Evolutionary conservation across 2,329 filamentous ascomycete genomes (phyloP).

Genomic region (Botrytis fabae): DNA sequence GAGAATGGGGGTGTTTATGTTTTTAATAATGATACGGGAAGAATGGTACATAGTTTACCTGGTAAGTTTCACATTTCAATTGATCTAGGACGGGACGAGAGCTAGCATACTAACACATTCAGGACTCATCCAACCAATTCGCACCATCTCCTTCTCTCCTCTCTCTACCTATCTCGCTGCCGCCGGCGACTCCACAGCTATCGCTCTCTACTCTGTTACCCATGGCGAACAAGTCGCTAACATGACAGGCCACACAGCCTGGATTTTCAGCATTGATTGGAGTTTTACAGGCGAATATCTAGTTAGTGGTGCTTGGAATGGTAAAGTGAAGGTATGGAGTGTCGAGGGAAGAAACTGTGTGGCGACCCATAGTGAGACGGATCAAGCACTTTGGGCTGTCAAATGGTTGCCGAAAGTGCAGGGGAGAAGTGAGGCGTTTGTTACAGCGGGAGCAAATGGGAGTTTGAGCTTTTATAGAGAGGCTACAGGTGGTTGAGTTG

Average conservation of each 20-base stretch:
- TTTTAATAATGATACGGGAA: slow-evolving; percentile 88
- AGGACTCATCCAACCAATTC: slow-evolving; percentile 85
- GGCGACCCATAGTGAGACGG: slow-evolving; percentile 89
- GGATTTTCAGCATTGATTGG: slow-evolving; percentile 92
- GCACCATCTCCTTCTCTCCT: slow-evolving; percentile 84
- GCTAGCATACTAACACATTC: slow-evolving; percentile 29
- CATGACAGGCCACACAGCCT: slow-evolving; percentile 74
- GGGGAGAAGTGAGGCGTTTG: slow-evolving; percentile 67
- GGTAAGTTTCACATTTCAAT: slow-evolving; percentile 49
- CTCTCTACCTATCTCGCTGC: slow-evolving; percentile 82
- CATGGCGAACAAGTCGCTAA: slow-evolving; percentile 92
- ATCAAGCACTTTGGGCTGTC: slow-evolving; percentile 79
- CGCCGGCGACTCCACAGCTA: slow-evolving; percentile 83
- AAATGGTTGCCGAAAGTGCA: slow-evolving; percentile 75
- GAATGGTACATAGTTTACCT: slow-evolving; percentile 81
- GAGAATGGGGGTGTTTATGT: slow-evolving; percentile 91
- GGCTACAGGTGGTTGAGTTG: slow-evolving; percentile 60
- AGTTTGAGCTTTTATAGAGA: slow-evolving; percentile 83
- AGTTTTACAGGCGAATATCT: slow-evolving; percentile 90
- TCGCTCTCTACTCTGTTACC: slow-evolving; percentile 87
- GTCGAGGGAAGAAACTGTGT: slow-evolving; percentile 82
- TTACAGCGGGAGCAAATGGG: slow-evolving; percentile 72
- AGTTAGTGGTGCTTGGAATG: slow-evolving; percentile 84
- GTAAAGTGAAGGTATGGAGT: slow-evolving; percentile 95
- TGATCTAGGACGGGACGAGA: not conserved